Evolutionary conservation across 2,329 filamentous ascomycete genomes (phyloP), one percentile per base, ranked within the genome.

Genomic region (Tolypocladium ovalisporum): DNA sequence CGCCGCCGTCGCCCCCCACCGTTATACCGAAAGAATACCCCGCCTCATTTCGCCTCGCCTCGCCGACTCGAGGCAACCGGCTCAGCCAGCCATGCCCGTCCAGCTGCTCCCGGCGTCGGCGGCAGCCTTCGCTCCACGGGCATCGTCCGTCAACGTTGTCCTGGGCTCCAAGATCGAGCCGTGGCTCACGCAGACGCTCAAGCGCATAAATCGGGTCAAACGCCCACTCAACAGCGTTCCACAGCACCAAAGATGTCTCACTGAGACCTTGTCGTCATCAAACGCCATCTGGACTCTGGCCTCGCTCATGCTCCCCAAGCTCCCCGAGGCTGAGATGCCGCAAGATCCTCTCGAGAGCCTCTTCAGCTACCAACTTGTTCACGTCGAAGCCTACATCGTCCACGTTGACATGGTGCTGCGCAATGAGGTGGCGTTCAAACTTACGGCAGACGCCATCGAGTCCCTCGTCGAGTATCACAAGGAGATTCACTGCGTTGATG

Each of bases 381-480:
- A 97, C 71, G 79, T 97, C 66, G 92, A 97, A 76, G 94, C 94
- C 55, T 99, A 99, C 73, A 93, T 97, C 66, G 94, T 99, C 60
- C 93, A 97, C 74, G 91, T 99, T 74, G 94, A 99, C 78, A 96
- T 97, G 91, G 93, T 99, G 59, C 85, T 95, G 67, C 88, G 92
- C 74, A 94, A 96, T 72, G 94, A 97, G 78, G 91, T 99, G 68
- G 94, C 92, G 64, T 97, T 92, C 83, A 99, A 99, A 82, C 83
- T 99, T 68, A 97, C 92, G 29, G 84, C 87, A 58, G 94, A 97
- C 71, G 91, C 92, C 61, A 99, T 99, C 75, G 91, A 96, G 68
- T 77, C 89, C 55, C 83, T 99, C 62, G 87, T 96, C 71, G 90
- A 96, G 71, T 96, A 96, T 74, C 94, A 99, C 82, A 92, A 94